Conservation (phyloP, 2,329 filamentous ascomycete species). For the Aspergillaceae sp. region DNA sequence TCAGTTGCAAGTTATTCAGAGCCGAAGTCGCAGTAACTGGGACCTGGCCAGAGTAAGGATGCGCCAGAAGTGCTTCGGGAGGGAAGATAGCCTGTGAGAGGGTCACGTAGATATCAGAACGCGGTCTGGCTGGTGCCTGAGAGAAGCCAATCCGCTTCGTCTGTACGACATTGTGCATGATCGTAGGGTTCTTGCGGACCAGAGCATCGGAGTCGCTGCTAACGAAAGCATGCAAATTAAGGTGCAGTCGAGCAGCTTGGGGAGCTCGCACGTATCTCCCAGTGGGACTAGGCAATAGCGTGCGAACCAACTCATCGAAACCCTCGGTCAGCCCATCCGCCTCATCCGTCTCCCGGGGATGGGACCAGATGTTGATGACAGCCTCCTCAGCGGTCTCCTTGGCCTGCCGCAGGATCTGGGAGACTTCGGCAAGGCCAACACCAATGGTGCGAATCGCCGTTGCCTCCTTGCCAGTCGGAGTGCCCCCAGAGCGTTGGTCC, state of each 20-base stretch:
- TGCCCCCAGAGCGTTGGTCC: slow-evolving; percentile 6
- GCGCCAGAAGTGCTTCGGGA: slow-evolving; percentile 54
- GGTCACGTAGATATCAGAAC: slow-evolving; percentile 93
- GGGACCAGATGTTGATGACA: slow-evolving; percentile 69
- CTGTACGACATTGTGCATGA: slow-evolving; percentile 70
- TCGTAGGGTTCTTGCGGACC: slow-evolving; percentile 77
- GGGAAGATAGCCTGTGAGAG: slow-evolving; percentile 70
- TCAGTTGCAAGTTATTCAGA: slow-evolving; percentile 73
- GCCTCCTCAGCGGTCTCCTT: slow-evolving; percentile 63
- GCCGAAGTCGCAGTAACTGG: slow-evolving; percentile 57
- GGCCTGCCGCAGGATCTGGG: slow-evolving; percentile 60
- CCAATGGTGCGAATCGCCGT: slow-evolving; percentile 61
- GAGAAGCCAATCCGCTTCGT: slow-evolving; percentile 91
- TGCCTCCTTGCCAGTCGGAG: slow-evolving; percentile 23
- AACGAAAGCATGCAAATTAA: slow-evolving; percentile 71
- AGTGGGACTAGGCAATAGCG: slow-evolving; percentile 64
- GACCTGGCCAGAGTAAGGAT: slow-evolving; percentile 72
- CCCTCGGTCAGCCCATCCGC: slow-evolving; percentile 53
- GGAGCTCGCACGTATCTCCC: slow-evolving; percentile 65
- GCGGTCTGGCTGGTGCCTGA: slow-evolving; percentile 74
- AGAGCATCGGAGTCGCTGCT: slow-evolving; percentile 69
- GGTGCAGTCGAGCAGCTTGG: slow-evolving; percentile 65
- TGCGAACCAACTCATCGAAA: slow-evolving; percentile 64
- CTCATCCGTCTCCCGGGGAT: slow-evolving; percentile 48
- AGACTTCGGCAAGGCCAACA: slow-evolving; percentile 68